phyloP scores from a whole-genome alignment of 2,329 filamentous ascomycete genomes.

The Pseudogymnoascus sp. region DNA sequence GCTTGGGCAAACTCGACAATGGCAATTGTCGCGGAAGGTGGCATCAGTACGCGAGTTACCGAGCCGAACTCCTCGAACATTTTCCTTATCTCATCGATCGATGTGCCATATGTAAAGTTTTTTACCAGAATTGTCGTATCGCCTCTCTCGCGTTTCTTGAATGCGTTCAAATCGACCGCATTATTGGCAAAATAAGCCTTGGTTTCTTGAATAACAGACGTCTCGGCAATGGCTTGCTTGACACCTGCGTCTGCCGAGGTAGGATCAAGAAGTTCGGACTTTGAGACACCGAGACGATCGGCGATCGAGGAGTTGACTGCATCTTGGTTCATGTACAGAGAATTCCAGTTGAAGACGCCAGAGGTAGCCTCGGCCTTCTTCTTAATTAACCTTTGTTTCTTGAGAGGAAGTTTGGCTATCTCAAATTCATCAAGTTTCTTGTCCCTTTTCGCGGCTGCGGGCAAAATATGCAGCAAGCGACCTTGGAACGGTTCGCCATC shows the following conservation, averaged over 20 bases:
- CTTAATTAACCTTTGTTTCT: slow-evolving; percentile 86
- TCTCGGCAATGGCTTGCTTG: slow-evolving; percentile 95
- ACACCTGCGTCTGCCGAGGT: slow-evolving; percentile 89
- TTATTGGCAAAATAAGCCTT: slow-evolving; percentile 84
- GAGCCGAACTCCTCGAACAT: slow-evolving; percentile 81
- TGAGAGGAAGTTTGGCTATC: slow-evolving; percentile 83
- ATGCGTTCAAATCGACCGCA: slow-evolving; percentile 84
- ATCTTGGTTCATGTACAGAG: slow-evolving; percentile 97
- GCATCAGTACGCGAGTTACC: slow-evolving; percentile 77
- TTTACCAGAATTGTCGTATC: slow-evolving; percentile 86
- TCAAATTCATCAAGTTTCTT: slow-evolving; percentile 78
- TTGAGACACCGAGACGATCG: slow-evolving; percentile 76
- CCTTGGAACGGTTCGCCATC: slow-evolving; percentile 89
- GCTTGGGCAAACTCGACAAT: slow-evolving; percentile 81
- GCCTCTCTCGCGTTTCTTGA: slow-evolving; percentile 75
- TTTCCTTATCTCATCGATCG: slow-evolving; percentile 65
- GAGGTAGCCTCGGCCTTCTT: slow-evolving; percentile 72
- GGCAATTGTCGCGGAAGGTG: slow-evolving; percentile 84
- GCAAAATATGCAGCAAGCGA: slow-evolving; percentile 81
- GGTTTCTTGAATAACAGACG: slow-evolving; percentile 89
- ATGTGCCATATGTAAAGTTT: slow-evolving; percentile 83
- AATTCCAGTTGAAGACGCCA: slow-evolving; percentile 91
- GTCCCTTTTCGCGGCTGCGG: slow-evolving; percentile 72
- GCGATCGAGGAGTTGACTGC: slow-evolving; percentile 87
- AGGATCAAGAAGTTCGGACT: slow-evolving; percentile 88